These are phyloP conservation scores for Candida michaelii DNA, from an alignment of 805 yeast species.

Conservation along the genomic window DNA sequence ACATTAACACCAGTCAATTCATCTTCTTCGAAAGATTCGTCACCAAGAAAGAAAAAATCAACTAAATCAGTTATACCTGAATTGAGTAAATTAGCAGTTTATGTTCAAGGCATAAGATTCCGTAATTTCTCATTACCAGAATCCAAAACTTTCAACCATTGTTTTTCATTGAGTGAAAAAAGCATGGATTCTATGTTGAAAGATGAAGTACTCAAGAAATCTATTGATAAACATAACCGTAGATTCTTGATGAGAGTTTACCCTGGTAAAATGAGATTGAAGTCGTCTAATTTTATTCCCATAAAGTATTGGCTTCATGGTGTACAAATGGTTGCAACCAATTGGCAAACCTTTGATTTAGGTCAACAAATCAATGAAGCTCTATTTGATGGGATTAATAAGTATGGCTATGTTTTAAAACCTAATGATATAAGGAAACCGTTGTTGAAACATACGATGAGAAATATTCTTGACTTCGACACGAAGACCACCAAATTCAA, in stretches of 20 bases:
- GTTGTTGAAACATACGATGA: slow-evolving; percentile 19
- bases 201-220: slow-evolving; percentile 52
- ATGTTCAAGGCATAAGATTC: slow-evolving; percentile 73
- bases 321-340: slow-evolving; percentile 92
- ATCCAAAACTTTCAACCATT: slow-evolving; percentile 75
- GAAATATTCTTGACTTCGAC: slow-evolving; percentile 7
- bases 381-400: slow-evolving; percentile 60
- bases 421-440: slow-evolving; percentile 51
- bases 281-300: slow-evolving; percentile 82
- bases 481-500: slow-evolving; percentile 17
- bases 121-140: slow-evolving; percentile 83
- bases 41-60: slow-evolving; percentile 22
- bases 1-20: slow-evolving; percentile 13
- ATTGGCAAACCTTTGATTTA: slow-evolving; percentile 90
- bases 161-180: slow-evolving; percentile 85
- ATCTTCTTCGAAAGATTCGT: slow-evolving; percentile 9
- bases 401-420: slow-evolving; percentile 77
- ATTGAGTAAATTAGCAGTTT: slow-evolving; percentile 65
- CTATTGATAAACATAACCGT: slow-evolving; percentile 75
- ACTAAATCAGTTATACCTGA: slow-evolving; percentile 32
- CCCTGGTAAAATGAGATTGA: slow-evolving; percentile 77
- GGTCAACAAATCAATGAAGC: slow-evolving; percentile 91
- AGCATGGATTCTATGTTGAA: slow-evolving; percentile 60
- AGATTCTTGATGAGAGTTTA: slow-evolving; percentile 77
- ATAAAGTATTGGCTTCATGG: slow-evolving; percentile 80